Conservation (phyloP, 768 basidiomycete genomes). For the Hericium coralloides region DNA sequence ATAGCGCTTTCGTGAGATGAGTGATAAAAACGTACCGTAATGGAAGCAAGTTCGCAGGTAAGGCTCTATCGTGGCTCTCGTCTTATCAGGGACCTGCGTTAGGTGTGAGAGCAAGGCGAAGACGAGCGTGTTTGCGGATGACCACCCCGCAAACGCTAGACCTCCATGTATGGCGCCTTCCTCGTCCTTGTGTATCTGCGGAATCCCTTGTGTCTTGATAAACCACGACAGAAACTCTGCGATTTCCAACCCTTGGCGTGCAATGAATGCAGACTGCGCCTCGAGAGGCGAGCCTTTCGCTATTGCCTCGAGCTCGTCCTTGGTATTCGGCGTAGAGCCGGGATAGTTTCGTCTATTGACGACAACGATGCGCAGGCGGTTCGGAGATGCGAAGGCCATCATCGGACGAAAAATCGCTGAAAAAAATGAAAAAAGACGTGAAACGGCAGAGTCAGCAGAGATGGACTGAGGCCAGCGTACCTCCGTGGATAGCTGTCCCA, state of each 20-base stretch:
- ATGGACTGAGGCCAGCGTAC: background rate
- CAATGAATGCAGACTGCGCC: background rate
- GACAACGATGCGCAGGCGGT: background rate
- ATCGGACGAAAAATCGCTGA: background rate
- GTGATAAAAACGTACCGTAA: background rate
- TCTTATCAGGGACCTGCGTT: background rate
- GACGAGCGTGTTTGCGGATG: background rate
- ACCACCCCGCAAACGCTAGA: background rate
- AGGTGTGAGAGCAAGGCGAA: background rate
- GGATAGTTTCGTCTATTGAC: background rate
- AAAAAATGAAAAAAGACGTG: background rate
- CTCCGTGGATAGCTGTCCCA: constrained; percentile 9
- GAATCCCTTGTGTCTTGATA: background rate
- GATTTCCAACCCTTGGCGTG: background rate
- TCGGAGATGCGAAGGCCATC: background rate
- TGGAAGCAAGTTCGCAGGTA: background rate
- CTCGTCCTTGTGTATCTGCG: background rate
- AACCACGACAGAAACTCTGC: background rate
- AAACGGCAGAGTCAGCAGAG: too few species aligned
- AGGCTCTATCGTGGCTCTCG: background rate
- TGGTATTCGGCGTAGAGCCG: background rate
- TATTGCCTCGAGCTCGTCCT: background rate
- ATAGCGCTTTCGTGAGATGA: background rate
- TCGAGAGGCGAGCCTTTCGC: background rate
- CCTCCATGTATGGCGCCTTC: background rate